Evolutionary conservation across 495 filamentous ascomycete genomes (phyloP).

Genomic region (Lasiosphaeriaceae sp.): DNA sequence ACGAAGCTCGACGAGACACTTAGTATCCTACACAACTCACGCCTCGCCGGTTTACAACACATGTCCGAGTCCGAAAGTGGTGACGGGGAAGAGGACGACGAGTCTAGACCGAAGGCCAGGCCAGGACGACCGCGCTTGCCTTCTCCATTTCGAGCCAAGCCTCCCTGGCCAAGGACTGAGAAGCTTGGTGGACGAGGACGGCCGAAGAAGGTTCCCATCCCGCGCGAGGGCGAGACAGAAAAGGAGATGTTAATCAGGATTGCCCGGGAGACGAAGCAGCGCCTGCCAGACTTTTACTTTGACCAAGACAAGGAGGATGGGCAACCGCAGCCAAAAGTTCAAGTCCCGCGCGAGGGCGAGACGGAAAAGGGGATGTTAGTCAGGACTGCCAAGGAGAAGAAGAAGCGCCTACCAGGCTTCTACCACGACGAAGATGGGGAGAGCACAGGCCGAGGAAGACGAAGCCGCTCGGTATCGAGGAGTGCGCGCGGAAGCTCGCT

Average conservation of each 20-base stretch:
- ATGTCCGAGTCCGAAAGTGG: too few relatives aligned
- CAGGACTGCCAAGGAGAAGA: conserved; percentile 35
- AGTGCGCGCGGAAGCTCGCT: neutral
- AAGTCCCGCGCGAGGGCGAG: conserved; percentile 39
- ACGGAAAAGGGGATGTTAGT: conserved; percentile 37
- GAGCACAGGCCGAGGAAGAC: neutral
- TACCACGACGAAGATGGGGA: conserved; percentile 4
- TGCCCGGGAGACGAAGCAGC: conserved; percentile 32
- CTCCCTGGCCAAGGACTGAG: too few relatives aligned
- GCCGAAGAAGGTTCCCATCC: conserved; percentile 34
- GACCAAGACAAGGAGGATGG: conserved; percentile 5
- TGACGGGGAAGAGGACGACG: too few relatives aligned
- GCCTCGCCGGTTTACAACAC: conserved; percentile 36
- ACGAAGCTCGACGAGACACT: conserved; percentile 62
- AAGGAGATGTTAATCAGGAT: conserved; percentile 37
- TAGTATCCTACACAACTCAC: conserved; percentile 59
- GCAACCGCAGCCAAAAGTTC: too few relatives aligned
- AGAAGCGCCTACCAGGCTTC: conserved; percentile 18
- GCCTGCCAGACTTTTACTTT: conserved; percentile 7
- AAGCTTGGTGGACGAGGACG: too few relatives aligned
- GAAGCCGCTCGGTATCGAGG: neutral
- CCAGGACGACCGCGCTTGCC: too few relatives aligned
- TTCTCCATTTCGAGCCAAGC: too few relatives aligned
- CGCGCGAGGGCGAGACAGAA: conserved; percentile 41
- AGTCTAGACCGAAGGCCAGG: too few relatives aligned